A percentile compares a stretch with the other conserved stretches of the same genome.
These are phyloP conservation scores for Phytophthora pistaciae DNA, from an alignment of 352 stramenopile species.

Conservation along the genomic window DNA sequence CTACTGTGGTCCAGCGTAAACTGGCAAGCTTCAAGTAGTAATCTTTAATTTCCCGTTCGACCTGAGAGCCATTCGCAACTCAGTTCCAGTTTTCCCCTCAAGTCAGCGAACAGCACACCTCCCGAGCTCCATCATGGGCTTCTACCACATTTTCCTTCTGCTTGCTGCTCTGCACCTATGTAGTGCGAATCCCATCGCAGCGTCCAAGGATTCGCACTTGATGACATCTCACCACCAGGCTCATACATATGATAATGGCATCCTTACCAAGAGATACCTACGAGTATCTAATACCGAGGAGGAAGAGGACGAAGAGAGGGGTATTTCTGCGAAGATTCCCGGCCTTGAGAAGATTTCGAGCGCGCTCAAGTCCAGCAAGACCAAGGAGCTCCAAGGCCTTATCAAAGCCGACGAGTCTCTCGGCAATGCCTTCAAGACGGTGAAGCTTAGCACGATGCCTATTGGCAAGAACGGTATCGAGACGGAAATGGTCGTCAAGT, in stretches of 20 bases:
- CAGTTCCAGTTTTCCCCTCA: too few relatives aligned
- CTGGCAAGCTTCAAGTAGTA: too few relatives aligned
- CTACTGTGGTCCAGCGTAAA: too few relatives aligned
- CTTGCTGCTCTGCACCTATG: too few relatives aligned
- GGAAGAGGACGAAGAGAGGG: slow-evolving; percentile 8
- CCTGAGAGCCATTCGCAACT: too few relatives aligned
- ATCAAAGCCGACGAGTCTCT: not conserved
- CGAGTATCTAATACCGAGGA: not conserved
- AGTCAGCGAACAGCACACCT: too few relatives aligned
- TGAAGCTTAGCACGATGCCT: not conserved
- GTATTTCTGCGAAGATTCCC: not conserved
- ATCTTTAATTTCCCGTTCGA: too few relatives aligned
- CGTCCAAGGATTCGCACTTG: not conserved
- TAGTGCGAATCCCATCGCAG: not conserved
- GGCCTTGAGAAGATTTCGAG: not conserved
- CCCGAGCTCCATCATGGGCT: too few relatives aligned
- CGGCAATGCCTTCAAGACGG: not conserved
- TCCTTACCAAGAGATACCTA: not conserved
- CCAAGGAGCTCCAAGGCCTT: not conserved
- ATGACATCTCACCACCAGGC: not conserved
- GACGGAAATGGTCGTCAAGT: slow-evolving; percentile 1
- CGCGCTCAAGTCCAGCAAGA: not conserved
- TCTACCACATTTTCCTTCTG: too few relatives aligned
- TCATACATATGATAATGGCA: not conserved
- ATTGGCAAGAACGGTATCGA: not conserved